Base-by-base conservation (phyloP, 2,329 filamentous ascomycete genomes). In the Chalara sp. region DNA sequence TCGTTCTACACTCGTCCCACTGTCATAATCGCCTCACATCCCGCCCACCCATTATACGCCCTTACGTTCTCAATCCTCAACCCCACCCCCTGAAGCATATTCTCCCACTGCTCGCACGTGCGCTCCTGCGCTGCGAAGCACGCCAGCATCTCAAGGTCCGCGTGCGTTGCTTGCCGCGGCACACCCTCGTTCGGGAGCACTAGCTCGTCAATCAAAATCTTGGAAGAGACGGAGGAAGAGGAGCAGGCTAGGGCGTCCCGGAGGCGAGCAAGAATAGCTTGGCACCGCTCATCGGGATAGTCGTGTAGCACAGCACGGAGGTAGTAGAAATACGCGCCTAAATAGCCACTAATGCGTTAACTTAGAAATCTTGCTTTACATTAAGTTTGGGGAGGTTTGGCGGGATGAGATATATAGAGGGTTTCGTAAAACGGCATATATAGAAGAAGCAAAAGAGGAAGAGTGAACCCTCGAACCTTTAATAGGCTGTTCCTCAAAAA, bases 121-220 rank as follows among this genome's bases (percentile, higher is more conserved):
- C 69, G 59, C 55, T 72, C 69, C 13, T 59, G 59, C 0, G 65
- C 59, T 0, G 57, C 67, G 4, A 70, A 55, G 2, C 53, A 52
- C 2, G 63, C 41, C 57, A 69, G 63, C 67, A 73, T 70, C 1
- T 56, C 63, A 5, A 73, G 31, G 54, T 73, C 70, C 3, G 66
- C 50, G 3, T 59, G 55, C 1, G 66, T 58, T 4, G 65, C 60
- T 46, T 64, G 53, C 57, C 57, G 65, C 29, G 63, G 58, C 1
- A 61, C 67, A 5, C 64, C 64, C 3, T 46, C 56, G 29, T 70
- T 61, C 1, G 70, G 68, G 5, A 74, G 43, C 2, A 73, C 66
- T 30, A 69, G 61, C 31, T 75, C 72, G 51, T 72, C 68, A 40
- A 74, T 67, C 29, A 75, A 51, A 12, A 75, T 63, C 21, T 21